Evolutionary conservation across 768 basidiomycete genomes (phyloP), one percentile per base, ranked within the genome.

Genomic region (Hydnomerulius pinastri): DNA sequence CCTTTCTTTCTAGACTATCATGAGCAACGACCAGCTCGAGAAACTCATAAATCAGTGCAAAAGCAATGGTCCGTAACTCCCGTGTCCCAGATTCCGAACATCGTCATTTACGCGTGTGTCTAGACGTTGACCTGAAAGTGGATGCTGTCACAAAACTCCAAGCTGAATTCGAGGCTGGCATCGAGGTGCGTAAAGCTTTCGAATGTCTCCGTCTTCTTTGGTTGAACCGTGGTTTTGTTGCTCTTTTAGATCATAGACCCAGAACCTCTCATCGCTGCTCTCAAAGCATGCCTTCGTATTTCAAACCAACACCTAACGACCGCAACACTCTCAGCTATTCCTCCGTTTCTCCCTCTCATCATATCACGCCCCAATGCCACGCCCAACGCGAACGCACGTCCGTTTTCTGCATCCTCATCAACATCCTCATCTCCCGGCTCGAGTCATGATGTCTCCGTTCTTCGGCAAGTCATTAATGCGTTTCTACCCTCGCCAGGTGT

Each of bases 81-180:
- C 42, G 36, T 52, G 18, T 51, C 54, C 42, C n/a, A 46, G 33
- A 23, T 48, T 40, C 43, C 44, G 30, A 27, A 37, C 48, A 32
- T 43, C 29, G 30, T 35, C 43, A 49, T 53, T 51, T 46, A 53
- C 44, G 42, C 42, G 27, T 45, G n/a, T 24, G 45, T 39, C 56
- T 59, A 92, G 90, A 92, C 68, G 81, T 87, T 51, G 90, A 92
- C 70, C 76, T 80, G 54, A 90, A 86, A 72, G 77, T 90, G 20
- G 90, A 92, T 64, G 90, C 87, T 23, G 75, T 92, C 54, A 76
- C 82, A 51, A 92, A 89, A 71, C 76, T 92, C 36, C 86, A 92
- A 67, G 75, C 74, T 30, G 81, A 85, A 69, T 87, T 90, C 63
- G 87, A 90, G 69, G 72, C 78, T 32, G 83, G 81, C 42, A 65